These are phyloP conservation scores for Paratrypanosoma confusum DNA, from an alignment of 208 protist genomes.

Conservation along the genomic window DNA sequence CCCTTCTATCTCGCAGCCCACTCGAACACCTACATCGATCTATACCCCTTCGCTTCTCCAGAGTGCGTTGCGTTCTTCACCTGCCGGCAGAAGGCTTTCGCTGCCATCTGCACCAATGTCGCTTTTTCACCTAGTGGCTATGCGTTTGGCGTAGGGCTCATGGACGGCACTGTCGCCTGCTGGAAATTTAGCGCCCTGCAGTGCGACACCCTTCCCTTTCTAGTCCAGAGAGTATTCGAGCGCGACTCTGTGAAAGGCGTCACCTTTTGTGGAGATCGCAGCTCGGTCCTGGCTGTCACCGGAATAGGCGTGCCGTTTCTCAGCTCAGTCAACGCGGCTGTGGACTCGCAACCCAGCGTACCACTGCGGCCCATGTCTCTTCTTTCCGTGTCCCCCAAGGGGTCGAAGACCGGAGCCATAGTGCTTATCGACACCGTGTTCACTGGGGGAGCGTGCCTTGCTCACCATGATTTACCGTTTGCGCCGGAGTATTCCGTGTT, in stretches of 20 bases:
- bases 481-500: conserved; percentile 54
- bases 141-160: conserved; percentile 52
- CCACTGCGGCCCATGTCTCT: no score
- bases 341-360: no score
- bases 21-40: conserved; percentile 53
- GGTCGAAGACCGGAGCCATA: no score
- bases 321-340: no score
- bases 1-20: conserved; percentile 65
- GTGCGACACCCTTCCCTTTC: conserved; percentile 24
- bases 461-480: conserved; percentile 62
- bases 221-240: conserved; percentile 27
- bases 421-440: conserved; percentile 25
- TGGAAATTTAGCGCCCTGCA: conserved; percentile 49
- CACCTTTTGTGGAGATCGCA: conserved; percentile 54
- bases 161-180: conserved; percentile 50
- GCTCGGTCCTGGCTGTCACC: conserved; percentile 43
- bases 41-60: conserved; percentile 65
- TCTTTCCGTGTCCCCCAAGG: no score
- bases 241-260: conserved; percentile 25
- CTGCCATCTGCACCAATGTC: conserved; percentile 14
- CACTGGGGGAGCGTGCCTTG: conserved; percentile 20
- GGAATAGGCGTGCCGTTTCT: no score
- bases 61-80: conserved; percentile 55
- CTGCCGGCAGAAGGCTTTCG: conserved; percentile 8
- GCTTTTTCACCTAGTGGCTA: conserved; percentile 59